Percentiles rank a stretch among this genome's conserved stretches.
phyloP scores from a whole-genome alignment of 2,329 filamentous ascomycete species.

The Colletotrichum filicis region DNA sequence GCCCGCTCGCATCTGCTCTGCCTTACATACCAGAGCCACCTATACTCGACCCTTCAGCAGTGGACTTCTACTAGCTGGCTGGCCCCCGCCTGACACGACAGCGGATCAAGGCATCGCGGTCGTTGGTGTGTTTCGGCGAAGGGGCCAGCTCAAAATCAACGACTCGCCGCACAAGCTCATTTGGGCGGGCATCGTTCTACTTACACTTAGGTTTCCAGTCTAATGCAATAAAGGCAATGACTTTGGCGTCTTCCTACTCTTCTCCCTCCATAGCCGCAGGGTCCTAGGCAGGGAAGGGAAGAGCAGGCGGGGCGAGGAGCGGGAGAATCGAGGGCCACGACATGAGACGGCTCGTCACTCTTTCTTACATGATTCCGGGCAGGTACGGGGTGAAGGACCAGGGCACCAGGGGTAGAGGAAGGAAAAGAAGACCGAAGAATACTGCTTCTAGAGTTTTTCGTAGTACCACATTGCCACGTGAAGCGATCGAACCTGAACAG shows the following conservation, averaged over 20 bases:
- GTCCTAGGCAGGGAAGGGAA: too few relatives aligned
- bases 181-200: not conserved
- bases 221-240: not conserved
- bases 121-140: not conserved
- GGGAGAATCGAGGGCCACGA: not conserved
- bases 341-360: not conserved
- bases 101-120: not conserved
- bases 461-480: not conserved
- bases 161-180: not conserved
- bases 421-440: not conserved
- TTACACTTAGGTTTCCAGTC: not conserved
- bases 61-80: not conserved
- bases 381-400: not conserved
- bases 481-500: not conserved
- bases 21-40: too few relatives aligned
- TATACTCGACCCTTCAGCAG: not conserved
- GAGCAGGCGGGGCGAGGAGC: not conserved
- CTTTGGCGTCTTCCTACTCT: not conserved
- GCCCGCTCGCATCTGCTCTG: not conserved
- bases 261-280: not conserved
- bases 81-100: not conserved
- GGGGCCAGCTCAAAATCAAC: slow-evolving; percentile 13
- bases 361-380: not conserved
- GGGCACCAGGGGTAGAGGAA: not conserved
- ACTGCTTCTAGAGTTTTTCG: not conserved